Conservation (phyloP, 768 basidiomycete genomes). For the Serendipita sp. region DNA sequence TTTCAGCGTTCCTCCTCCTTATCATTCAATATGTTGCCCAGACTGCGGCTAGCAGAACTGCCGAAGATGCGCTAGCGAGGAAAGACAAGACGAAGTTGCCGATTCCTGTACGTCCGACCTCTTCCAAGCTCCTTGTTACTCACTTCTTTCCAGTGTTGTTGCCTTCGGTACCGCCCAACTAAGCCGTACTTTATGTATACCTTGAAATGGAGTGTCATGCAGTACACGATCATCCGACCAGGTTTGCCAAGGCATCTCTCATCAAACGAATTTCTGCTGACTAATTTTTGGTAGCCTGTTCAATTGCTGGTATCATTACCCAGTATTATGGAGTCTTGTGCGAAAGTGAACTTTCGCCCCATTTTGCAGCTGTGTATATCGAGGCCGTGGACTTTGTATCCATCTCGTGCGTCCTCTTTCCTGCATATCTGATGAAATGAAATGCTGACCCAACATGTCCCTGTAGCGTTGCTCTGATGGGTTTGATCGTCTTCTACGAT, state of each 20-base stretch:
- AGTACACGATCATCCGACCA: conserved; percentile 68
- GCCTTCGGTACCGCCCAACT: conserved; percentile 64
- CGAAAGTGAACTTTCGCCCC: conserved; percentile 36
- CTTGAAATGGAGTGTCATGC: conserved; percentile 65
- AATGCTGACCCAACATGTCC: not conserved
- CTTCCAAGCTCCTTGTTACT: not conserved
- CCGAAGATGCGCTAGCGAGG: conserved; percentile 49
- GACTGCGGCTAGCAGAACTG: conserved; percentile 42
- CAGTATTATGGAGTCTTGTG: conserved; percentile 55
- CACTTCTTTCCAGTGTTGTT: conserved; percentile 42
- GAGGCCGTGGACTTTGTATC: conserved; percentile 61
- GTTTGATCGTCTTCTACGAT: conserved; percentile 66
- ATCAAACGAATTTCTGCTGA: not conserved
- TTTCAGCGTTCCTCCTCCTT: conserved; percentile 74
- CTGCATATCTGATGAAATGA: not conserved
- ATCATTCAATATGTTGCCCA: conserved; percentile 73
- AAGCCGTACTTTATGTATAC: conserved; percentile 80
- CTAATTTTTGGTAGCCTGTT: conserved; percentile 26
- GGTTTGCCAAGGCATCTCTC: conserved; percentile 15
- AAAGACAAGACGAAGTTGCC: conserved; percentile 68
- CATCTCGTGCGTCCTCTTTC: conserved; percentile 38
- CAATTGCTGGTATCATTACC: conserved; percentile 66
- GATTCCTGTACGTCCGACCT: conserved; percentile 35
- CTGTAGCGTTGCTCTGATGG: conserved; percentile 54
- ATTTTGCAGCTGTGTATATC: conserved; percentile 54